Conservation (phyloP, 176 grass and related monocot species). For the Chrysopogon serrulatus region DNA sequence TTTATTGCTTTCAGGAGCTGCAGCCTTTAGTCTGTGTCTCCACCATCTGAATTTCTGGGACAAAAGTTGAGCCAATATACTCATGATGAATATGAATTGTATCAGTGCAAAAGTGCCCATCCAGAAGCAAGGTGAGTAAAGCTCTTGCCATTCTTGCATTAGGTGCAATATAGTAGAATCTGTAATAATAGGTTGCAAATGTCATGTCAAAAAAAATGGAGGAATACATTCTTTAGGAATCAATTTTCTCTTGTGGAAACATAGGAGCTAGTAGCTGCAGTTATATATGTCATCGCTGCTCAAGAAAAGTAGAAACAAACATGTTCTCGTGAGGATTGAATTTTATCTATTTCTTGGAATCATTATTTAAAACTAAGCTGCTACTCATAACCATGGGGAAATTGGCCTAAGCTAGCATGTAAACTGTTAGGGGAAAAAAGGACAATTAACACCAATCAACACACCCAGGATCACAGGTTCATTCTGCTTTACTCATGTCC, state of each 20-base stretch:
- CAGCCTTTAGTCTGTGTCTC: constrained; percentile 32
- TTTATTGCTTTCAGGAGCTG: constrained; percentile 28
- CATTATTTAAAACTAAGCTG: background rate
- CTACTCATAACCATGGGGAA: background rate
- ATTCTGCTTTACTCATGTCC: background rate
- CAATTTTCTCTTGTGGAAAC: constrained; percentile 2
- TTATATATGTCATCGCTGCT: background rate
- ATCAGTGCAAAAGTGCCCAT: constrained; percentile 42
- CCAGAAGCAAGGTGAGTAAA: constrained; percentile 74
- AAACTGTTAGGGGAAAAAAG: background rate
- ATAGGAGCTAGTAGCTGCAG: background rate
- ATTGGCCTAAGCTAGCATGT: too few species aligned
- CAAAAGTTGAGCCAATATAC: constrained; percentile 44
- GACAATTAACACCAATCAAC: background rate
- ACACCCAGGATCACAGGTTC: background rate
- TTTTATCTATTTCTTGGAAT: background rate
- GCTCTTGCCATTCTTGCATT: constrained; percentile 64
- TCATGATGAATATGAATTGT: constrained; percentile 57
- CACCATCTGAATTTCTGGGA: constrained; percentile 43
- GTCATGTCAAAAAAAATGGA: constrained; percentile 8
- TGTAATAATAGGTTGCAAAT: constrained; percentile 25
- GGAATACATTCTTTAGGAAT: too few species aligned
- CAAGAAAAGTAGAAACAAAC: background rate
- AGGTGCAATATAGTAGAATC: constrained; percentile 34
- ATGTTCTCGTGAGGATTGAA: background rate